Evolutionary conservation across 495 filamentous ascomycete genomes (phyloP).

Genomic region (Penicillium verhagenii): DNA sequence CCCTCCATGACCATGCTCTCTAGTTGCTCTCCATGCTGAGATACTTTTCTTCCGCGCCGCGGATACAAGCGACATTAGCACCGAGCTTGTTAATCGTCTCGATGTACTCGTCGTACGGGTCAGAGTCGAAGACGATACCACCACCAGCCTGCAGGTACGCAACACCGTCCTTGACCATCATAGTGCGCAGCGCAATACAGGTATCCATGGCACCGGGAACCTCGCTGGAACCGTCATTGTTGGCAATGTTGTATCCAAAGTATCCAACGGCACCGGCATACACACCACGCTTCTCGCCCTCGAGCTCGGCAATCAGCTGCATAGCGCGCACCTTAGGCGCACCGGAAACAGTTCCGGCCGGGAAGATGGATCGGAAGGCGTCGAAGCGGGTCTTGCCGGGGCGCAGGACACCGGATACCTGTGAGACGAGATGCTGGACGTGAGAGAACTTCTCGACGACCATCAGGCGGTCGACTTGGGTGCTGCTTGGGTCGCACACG

Average conservation of each 20-base stretch:
- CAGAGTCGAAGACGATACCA: conserved; percentile 95
- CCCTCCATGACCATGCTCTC: neutral
- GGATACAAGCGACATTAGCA: conserved; percentile 84
- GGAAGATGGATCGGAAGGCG: conserved; percentile 94
- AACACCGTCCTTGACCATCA: conserved; percentile 87
- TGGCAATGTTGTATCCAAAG: conserved; percentile 46
- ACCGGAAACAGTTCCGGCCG: conserved; percentile 88
- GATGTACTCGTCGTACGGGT: conserved; percentile 89
- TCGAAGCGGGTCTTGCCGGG: conserved; percentile 87
- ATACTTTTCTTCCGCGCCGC: conserved; percentile 76
- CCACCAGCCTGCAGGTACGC: conserved; percentile 96
- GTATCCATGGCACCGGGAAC: conserved; percentile 92
- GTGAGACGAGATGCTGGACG: conserved; percentile 93
- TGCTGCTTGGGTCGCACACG: conserved; percentile 86
- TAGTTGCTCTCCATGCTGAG: conserved; percentile 42
- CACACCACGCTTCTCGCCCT: conserved; percentile 88
- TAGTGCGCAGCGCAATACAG: conserved; percentile 95
- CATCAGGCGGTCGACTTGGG: conserved; percentile 89
- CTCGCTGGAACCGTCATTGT: conserved; percentile 35
- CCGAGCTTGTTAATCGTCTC: conserved; percentile 97
- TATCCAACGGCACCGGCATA: conserved; percentile 98
- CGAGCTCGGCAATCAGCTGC: conserved; percentile 93
- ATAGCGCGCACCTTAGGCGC: conserved; percentile 96
- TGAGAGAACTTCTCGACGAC: conserved; percentile 94
- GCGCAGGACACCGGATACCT: conserved; percentile 85